Conservation (phyloP, 2,329 filamentous ascomycete species). For the Ophiostoma perfectum region DNA sequence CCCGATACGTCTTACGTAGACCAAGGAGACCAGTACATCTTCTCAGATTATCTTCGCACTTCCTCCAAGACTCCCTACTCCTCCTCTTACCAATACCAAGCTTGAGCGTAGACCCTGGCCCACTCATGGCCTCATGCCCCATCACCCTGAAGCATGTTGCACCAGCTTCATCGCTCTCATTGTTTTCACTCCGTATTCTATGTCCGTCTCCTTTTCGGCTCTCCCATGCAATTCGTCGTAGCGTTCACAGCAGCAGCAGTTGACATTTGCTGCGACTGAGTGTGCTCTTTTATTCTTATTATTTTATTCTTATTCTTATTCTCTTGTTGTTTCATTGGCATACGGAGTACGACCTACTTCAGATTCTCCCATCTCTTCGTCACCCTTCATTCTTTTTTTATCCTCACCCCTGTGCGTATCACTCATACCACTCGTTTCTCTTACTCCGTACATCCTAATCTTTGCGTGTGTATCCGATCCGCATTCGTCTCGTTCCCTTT, state of each 20-base stretch:
- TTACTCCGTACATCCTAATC: neutral
- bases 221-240: neutral
- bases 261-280: neutral
- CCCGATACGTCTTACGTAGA: neutral
- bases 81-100: neutral
- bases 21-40: neutral
- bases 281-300: neutral
- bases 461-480: neutral
- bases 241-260: neutral
- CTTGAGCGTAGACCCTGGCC: constrained; percentile 14
- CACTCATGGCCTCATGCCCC: constrained; percentile 23
- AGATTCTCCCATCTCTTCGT: neutral
- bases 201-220: neutral
- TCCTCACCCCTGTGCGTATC: neutral
- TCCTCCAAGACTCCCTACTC: neutral
- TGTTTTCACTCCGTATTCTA: neutral
- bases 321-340: neutral
- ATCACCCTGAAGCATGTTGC: constrained; percentile 21
- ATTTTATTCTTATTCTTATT: neutral
- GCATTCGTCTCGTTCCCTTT: neutral
- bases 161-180: constrained; percentile 5
- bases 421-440: neutral
- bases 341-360: too few species aligned
- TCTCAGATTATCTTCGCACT: neutral
- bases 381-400: neutral